These are phyloP conservation scores for Cytospora mali DNA, from an alignment of 2,329 filamentous ascomycete genomes.

Conservation along the genomic window DNA sequence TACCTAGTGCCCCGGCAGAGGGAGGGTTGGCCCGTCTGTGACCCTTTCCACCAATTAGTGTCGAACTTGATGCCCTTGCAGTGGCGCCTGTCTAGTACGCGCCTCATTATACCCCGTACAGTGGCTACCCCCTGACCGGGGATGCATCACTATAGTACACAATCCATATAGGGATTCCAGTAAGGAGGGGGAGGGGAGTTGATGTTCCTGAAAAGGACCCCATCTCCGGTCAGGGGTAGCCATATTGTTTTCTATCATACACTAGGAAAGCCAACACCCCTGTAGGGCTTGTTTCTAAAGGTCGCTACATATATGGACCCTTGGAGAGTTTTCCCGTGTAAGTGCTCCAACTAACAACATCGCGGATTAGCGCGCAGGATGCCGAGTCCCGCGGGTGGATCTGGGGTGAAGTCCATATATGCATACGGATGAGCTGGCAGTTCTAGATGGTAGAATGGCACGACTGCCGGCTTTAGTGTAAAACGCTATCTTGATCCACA, in stretches of 20 bases:
- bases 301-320: background rate
- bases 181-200: background rate
- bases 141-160: background rate
- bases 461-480: background rate
- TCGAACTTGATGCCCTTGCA: background rate
- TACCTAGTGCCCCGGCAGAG: background rate
- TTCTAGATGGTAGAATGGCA: background rate
- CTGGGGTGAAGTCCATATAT: background rate
- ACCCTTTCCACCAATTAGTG: background rate
- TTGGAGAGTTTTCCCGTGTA: background rate
- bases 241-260: background rate
- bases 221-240: background rate
- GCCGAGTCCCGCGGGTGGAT: background rate
- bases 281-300: background rate
- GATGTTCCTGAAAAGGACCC: background rate
- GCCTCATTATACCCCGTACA: background rate
- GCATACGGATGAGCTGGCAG: too few species aligned
- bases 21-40: background rate
- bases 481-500: background rate
- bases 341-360: too few species aligned
- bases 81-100: background rate
- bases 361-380: background rate
- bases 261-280: background rate
- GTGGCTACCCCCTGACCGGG: background rate
- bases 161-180: background rate